These are phyloP conservation scores for Colletotrichum lindemuthianum DNA, from an alignment of 2,329 filamentous ascomycete genomes.

Conservation along the genomic window DNA sequence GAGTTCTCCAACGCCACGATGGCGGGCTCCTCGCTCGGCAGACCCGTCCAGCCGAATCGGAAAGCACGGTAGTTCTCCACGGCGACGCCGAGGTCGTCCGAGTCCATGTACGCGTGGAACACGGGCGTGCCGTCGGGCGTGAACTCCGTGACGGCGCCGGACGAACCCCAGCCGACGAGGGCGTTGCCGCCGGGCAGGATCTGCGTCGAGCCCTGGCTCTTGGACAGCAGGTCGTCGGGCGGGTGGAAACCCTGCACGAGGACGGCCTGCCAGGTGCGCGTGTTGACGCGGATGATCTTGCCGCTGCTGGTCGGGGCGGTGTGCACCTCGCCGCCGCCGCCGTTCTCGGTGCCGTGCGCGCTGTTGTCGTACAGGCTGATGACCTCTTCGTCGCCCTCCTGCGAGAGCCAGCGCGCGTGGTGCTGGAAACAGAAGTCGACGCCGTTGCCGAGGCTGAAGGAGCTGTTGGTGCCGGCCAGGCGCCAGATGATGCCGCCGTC, in stretches of 20 bases:
- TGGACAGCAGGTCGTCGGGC: slow-evolving; percentile 58
- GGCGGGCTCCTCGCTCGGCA: slow-evolving; percentile 51
- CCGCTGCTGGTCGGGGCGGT: slow-evolving; percentile 52
- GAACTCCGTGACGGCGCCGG: slow-evolving; percentile 59
- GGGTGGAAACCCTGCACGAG: slow-evolving; percentile 58
- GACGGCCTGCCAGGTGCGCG: slow-evolving; percentile 55
- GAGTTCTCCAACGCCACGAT: slow-evolving; percentile 32
- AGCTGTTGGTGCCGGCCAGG: slow-evolving; percentile 59
- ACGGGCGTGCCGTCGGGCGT: slow-evolving; percentile 58
- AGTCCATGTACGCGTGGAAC: slow-evolving; percentile 62
- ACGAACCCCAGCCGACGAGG: slow-evolving; percentile 66
- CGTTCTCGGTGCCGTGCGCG: slow-evolving; percentile 56
- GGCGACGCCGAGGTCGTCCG: slow-evolving; percentile 46
- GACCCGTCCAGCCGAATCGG: slow-evolving; percentile 63
- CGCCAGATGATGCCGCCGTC: slow-evolving; percentile 63
- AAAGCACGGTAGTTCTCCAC: slow-evolving; percentile 65
- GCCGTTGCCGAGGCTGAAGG: slow-evolving; percentile 47
- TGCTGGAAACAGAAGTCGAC: slow-evolving; percentile 61
- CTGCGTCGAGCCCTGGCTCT: slow-evolving; percentile 62
- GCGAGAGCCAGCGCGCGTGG: slow-evolving; percentile 55
- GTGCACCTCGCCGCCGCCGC: slow-evolving; percentile 40
- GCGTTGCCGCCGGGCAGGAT: slow-evolving; percentile 62
- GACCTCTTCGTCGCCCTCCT: slow-evolving; percentile 55
- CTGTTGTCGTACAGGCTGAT: slow-evolving; percentile 64
- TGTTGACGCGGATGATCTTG: slow-evolving; percentile 58